Evolutionary conservation across 208 protist species (phyloP).

Genomic region (Borovskyia barvae): DNA sequence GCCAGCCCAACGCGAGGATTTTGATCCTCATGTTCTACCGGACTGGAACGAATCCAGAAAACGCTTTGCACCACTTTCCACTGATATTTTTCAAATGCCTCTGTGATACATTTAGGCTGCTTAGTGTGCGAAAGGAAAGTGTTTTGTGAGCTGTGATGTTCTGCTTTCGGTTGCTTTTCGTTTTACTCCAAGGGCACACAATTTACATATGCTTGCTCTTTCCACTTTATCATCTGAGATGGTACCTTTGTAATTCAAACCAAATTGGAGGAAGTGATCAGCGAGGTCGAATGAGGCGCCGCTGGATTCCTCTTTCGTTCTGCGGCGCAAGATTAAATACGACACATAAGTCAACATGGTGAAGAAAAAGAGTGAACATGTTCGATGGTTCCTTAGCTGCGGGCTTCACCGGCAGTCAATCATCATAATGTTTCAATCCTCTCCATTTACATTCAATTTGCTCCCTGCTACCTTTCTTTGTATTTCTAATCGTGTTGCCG

Average conservation of each 20-base stretch:
- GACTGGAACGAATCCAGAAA: constrained; percentile 8
- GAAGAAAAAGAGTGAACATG: too few relatives aligned
- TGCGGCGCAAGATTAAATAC: too few relatives aligned
- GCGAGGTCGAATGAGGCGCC: too few relatives aligned
- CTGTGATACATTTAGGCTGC: background rate
- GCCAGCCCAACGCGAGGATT: constrained; percentile 4
- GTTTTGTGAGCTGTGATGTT: constrained; percentile 1
- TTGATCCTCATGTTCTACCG: background rate
- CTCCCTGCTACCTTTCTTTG: background rate
- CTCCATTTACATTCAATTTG: too few relatives aligned
- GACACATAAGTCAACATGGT: too few relatives aligned
- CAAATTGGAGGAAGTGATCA: too few relatives aligned
- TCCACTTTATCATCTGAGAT: background rate
- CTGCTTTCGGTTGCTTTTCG: background rate
- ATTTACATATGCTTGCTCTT: background rate
- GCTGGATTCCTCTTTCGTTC: too few relatives aligned
- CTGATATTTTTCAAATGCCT: background rate
- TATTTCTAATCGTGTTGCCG: background rate
- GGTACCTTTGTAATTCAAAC: background rate
- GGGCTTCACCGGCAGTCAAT: too few relatives aligned
- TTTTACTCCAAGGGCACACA: background rate
- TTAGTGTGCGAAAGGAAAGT: background rate
- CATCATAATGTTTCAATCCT: too few relatives aligned
- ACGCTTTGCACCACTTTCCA: constrained; percentile 7
- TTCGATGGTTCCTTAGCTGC: too few relatives aligned